Evolutionary conservation across 805 yeast species (phyloP).

Genomic region (Osmozyma mogii): DNA sequence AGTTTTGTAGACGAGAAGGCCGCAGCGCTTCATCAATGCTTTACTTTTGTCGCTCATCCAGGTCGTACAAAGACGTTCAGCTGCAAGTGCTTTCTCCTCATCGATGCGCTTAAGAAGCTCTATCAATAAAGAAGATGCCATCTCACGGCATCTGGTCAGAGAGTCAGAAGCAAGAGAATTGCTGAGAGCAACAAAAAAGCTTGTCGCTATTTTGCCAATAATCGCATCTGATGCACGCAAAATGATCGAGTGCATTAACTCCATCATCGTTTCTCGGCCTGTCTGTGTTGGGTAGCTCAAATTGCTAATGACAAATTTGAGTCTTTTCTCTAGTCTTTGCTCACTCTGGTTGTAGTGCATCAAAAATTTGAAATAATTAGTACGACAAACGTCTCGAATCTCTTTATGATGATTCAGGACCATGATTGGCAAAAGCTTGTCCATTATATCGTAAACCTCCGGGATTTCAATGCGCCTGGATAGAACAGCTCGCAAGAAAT

Average conservation of each 20-base stretch:
- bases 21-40: conserved; percentile 54
- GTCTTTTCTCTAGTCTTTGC: conserved; percentile 74
- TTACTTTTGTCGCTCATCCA: conserved; percentile 61
- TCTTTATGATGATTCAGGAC: conserved; percentile 79
- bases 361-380: conserved; percentile 74
- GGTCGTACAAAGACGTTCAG: conserved; percentile 38
- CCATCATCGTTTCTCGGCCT: conserved; percentile 90
- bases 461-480: conserved; percentile 69
- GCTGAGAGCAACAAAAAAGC: conserved; percentile 78
- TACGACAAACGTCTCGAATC: conserved; percentile 77
- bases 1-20: conserved; percentile 64
- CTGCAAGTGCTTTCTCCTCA: conserved; percentile 20
- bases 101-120: conserved; percentile 46
- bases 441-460: conserved; percentile 86
- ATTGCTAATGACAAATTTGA: conserved; percentile 72
- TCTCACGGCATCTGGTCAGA: conserved; percentile 70
- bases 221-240: conserved; percentile 56
- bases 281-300: conserved; percentile 75
- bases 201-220: conserved; percentile 52
- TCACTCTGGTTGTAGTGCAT: conserved; percentile 94
- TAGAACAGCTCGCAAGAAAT: conserved; percentile 72
- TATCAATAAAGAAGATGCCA: conserved; percentile 59
- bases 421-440: conserved; percentile 73
- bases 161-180: conserved; percentile 74
- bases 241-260: conserved; percentile 64